phyloP scores from a whole-genome alignment of 352 stramenopile species.

The Globisporangium viniferum region DNA sequence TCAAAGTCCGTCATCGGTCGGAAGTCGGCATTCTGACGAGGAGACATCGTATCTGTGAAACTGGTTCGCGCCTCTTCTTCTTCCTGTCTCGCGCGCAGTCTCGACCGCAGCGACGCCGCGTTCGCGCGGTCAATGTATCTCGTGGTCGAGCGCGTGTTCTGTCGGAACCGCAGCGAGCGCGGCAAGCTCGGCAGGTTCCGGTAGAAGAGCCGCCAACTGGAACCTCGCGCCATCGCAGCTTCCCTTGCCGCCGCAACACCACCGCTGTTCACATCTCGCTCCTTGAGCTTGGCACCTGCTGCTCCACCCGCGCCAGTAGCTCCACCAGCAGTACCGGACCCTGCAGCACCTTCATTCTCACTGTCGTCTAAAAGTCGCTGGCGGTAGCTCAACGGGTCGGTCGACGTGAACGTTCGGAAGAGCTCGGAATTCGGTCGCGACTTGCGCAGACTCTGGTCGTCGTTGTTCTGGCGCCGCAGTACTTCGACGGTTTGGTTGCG shows the following conservation, averaged over 20 bases:
- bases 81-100: slow-evolving; percentile 46
- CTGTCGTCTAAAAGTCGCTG: slow-evolving; percentile 56
- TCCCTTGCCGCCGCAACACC: background rate
- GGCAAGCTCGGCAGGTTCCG: slow-evolving; percentile 67
- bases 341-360: slow-evolving; percentile 20
- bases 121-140: slow-evolving; percentile 76
- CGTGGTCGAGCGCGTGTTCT: slow-evolving; percentile 73
- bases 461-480: slow-evolving; percentile 32
- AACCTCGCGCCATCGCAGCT: slow-evolving; percentile 9
- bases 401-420: slow-evolving; percentile 72
- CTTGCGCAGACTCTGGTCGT: slow-evolving; percentile 33
- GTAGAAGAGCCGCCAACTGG: slow-evolving; percentile 64
- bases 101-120: slow-evolving; percentile 48
- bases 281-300: slow-evolving; percentile 13
- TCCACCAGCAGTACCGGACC: slow-evolving; percentile 4
- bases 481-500: slow-evolving; percentile 78
- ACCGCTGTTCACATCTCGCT: slow-evolving; percentile 4
- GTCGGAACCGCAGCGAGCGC: slow-evolving; percentile 63
- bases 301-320: background rate
- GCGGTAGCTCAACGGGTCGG: slow-evolving; percentile 51
- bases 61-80: slow-evolving; percentile 47
- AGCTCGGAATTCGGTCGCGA: slow-evolving; percentile 55
- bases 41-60: slow-evolving; percentile 27
- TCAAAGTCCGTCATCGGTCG: slow-evolving; percentile 52
- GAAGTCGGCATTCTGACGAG: slow-evolving; percentile 12